A percentile compares a stretch with the other conserved stretches of the same genome.
Conservation (phyloP, 768 basidiomycete genomes). For the Pleurotus salmoneostramineus region DNA sequence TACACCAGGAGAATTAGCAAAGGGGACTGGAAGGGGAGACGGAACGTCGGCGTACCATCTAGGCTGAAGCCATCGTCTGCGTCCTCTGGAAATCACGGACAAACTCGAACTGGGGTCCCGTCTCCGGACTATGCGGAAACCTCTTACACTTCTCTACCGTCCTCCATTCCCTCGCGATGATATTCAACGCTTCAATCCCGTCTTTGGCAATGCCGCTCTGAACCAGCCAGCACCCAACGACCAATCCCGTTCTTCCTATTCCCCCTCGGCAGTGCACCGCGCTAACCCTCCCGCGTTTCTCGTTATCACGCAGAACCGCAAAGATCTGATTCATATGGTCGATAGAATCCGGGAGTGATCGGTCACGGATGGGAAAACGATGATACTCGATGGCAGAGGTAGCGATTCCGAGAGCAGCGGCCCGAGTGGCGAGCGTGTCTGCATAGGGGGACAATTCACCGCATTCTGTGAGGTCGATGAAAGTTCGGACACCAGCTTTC, state of each 20-base stretch:
- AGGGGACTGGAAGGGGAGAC: background rate
- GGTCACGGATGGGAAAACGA: conserved; percentile 75
- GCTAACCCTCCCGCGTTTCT: conserved; percentile 50
- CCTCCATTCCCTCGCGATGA: conserved; percentile 69
- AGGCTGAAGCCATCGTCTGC: background rate
- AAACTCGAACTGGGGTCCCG: conserved; percentile 74
- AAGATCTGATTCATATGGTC: conserved; percentile 60
- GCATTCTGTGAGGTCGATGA: conserved; percentile 82
- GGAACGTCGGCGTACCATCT: background rate
- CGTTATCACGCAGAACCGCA: conserved; percentile 56
- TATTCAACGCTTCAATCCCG: conserved; percentile 59
- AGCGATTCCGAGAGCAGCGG: conserved; percentile 53
- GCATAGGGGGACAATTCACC: conserved; percentile 71
- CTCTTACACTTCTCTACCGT: conserved; percentile 74
- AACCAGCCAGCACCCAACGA: conserved; percentile 72
- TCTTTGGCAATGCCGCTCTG: conserved; percentile 58
- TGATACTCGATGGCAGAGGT: conserved; percentile 61
- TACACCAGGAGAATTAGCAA: background rate
- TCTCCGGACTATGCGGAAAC: conserved; percentile 77
- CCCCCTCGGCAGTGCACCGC: conserved; percentile 82
- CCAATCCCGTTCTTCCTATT: conserved; percentile 62
- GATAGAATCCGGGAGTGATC: conserved; percentile 56
- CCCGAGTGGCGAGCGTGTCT: conserved; percentile 48
- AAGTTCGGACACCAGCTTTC: conserved; percentile 69
- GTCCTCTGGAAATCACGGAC: conserved; percentile 50